A percentile compares a stretch with the other conserved stretches of the same genome.
phyloP scores from a whole-genome alignment of 805 yeast genomes.

The Ogataea minuta region DNA sequence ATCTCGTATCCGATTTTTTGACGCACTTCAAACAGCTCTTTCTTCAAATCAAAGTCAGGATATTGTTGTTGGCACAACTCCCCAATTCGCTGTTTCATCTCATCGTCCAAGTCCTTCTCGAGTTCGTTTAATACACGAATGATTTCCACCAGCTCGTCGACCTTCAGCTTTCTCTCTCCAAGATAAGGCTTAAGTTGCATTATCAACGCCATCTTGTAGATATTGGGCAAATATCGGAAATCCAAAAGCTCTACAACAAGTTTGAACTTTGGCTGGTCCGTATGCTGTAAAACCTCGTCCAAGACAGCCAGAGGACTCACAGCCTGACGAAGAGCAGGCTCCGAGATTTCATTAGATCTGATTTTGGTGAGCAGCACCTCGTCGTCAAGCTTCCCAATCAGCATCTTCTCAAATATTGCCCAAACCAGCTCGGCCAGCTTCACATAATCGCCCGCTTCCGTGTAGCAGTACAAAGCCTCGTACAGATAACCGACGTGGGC shows the following conservation, averaged over 20 bases:
- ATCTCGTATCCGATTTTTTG: conserved; percentile 28
- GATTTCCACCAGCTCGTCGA: conserved; percentile 25
- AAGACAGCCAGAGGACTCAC: conserved; percentile 71
- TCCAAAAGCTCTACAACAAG: conserved; percentile 41
- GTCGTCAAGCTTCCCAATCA: conserved; percentile 56
- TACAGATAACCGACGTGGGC: conserved; percentile 35
- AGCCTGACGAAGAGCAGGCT: conserved; percentile 63
- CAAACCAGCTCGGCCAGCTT: conserved; percentile 51
- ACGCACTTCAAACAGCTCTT: conserved; percentile 21
- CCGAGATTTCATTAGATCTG: conserved; percentile 26
- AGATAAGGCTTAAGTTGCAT: conserved; percentile 44
- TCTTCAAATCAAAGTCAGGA: conserved; percentile 1
- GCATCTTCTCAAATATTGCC: conserved; percentile 61
- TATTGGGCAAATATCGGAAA: conserved; percentile 53
- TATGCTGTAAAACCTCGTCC: conserved; percentile 42
- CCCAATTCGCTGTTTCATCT: not conserved
- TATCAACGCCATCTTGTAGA: conserved; percentile 47
- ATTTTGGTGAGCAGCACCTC: conserved; percentile 34
- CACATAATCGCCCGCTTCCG: conserved; percentile 58
- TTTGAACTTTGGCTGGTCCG: conserved; percentile 25
- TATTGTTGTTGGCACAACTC: conserved; percentile 2
- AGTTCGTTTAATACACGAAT: conserved; percentile 27
- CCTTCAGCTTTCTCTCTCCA: conserved; percentile 16
- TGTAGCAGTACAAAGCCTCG: conserved; percentile 64
- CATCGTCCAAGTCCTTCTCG: conserved; percentile 12